Percentiles rank a stretch among this genome's conserved stretches.
These are phyloP conservation scores for Ascosphaera pollenicola DNA, from an alignment of 2,329 filamentous ascomycete species.

Conservation along the genomic window DNA sequence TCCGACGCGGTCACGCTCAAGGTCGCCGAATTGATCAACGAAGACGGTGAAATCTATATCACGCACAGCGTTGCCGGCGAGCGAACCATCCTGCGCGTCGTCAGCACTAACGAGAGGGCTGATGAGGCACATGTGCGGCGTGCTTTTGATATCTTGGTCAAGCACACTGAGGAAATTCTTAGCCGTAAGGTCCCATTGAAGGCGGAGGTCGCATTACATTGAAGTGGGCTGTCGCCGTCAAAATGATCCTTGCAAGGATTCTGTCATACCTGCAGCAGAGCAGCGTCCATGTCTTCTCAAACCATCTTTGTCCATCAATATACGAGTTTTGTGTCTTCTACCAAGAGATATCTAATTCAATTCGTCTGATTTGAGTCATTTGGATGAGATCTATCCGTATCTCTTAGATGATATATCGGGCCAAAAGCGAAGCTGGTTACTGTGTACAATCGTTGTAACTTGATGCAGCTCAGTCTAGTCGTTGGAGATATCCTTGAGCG, in stretches of 20 bases:
- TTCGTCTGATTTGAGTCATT: no score
- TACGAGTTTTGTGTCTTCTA: no score
- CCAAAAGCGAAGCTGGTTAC: no score
- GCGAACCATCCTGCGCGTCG: conserved; percentile 58
- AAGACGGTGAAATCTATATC: conserved; percentile 55
- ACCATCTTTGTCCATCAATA: no score
- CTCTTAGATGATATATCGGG: no score
- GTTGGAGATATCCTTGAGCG: conserved; percentile 82
- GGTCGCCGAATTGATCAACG: conserved; percentile 56
- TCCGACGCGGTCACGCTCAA: conserved; percentile 48
- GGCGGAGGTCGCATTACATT: background rate
- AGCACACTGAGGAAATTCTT: conserved; percentile 34
- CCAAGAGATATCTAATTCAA: no score
- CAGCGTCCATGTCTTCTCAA: no score
- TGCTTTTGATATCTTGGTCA: conserved; percentile 53
- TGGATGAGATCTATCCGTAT: no score
- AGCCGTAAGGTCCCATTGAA: background rate
- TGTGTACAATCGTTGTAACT: no score
- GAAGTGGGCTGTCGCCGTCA: no score
- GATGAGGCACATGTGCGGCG: conserved; percentile 50
- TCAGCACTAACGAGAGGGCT: conserved; percentile 46
- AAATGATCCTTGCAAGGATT: no score
- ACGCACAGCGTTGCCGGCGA: conserved; percentile 55
- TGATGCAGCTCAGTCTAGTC: conserved; percentile 67
- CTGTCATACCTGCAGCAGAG: no score